A percentile compares a stretch with the other conserved stretches of the same genome.
phyloP scores from a whole-genome alignment of 805 yeast species.

The Crinitomyces ghanaensis region DNA sequence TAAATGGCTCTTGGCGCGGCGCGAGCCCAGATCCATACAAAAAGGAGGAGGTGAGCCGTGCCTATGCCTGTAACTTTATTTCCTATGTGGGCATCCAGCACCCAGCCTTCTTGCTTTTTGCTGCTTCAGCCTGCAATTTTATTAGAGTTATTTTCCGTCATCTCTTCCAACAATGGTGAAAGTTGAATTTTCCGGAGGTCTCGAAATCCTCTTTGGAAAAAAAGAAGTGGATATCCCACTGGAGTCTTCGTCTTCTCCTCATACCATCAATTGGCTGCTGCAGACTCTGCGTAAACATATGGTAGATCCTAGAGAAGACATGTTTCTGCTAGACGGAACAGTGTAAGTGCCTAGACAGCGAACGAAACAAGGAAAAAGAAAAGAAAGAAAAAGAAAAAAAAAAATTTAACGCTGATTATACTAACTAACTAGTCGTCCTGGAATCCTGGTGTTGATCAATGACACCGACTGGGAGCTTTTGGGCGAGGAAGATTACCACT shows the following conservation, averaged over 20 bases:
- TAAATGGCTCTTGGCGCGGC: too few species aligned
- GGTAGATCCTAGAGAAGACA: slow-evolving; percentile 49
- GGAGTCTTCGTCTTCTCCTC: slow-evolving; percentile 24
- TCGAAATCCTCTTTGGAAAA: slow-evolving; percentile 64
- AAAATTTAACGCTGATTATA: neutral
- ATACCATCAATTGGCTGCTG: slow-evolving; percentile 40
- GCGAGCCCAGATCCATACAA: too few species aligned
- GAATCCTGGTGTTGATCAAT: slow-evolving; percentile 80
- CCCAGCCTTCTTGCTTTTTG: too few species aligned
- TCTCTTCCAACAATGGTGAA: too few species aligned
- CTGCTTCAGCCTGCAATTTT: too few species aligned
- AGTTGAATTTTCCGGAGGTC: slow-evolving; percentile 51
- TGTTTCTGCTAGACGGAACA: slow-evolving; percentile 71
- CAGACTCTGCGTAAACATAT: slow-evolving; percentile 41
- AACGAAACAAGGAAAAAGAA: neutral
- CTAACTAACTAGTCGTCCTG: slow-evolving; percentile 46
- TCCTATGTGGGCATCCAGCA: too few species aligned
- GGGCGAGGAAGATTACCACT: slow-evolving; percentile 71
- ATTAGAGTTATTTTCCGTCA: too few species aligned
- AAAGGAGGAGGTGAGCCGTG: too few species aligned
- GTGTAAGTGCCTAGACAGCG: slow-evolving; percentile 27
- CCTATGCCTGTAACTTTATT: too few species aligned
- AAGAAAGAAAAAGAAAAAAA: neutral
- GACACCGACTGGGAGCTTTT: slow-evolving; percentile 97
- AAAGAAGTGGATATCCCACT: slow-evolving; percentile 42